A percentile compares a stretch with the other conserved stretches of the same genome.
phyloP scores from a whole-genome alignment of 495 filamentous ascomycete species.

The Peziza echinospora region DNA sequence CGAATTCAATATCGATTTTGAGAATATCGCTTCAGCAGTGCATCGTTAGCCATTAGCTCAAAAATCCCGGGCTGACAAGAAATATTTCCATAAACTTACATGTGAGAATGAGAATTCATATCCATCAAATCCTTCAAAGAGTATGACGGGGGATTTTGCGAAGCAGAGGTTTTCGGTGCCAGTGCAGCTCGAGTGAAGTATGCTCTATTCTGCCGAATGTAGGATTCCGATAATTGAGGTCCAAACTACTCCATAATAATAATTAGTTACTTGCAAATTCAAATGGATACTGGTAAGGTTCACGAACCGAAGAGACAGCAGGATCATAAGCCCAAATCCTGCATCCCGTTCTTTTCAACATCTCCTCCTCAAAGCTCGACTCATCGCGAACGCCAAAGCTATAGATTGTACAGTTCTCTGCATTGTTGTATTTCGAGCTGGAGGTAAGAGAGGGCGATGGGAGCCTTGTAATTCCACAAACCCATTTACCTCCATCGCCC shows the following conservation, averaged over 20 bases:
- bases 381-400: slow-evolving; percentile 19
- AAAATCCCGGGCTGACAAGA: not conserved
- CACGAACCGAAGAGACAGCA: too few relatives aligned
- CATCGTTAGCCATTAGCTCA: not conserved
- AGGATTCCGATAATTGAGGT: not conserved
- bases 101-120: slow-evolving; percentile 17
- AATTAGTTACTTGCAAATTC: too few relatives aligned
- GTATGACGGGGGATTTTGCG: slow-evolving; percentile 10
- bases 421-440: slow-evolving; percentile 6
- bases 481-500: slow-evolving; percentile 21
- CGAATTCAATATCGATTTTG: slow-evolving; percentile 20
- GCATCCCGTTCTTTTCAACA: slow-evolving; percentile 17
- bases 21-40: slow-evolving; percentile 14
- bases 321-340: slow-evolving; percentile 18
- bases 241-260: too few relatives aligned
- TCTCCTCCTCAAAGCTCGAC: slow-evolving; percentile 20
- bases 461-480: slow-evolving; percentile 17
- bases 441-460: too few relatives aligned
- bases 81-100: slow-evolving; percentile 4
- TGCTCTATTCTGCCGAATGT: not conserved
- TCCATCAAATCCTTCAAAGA: slow-evolving; percentile 17
- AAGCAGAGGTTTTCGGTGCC: not conserved
- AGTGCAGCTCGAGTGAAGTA: not conserved
- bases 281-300: too few relatives aligned
- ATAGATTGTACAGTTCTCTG: slow-evolving; percentile 13